Conservation (phyloP, 495 filamentous ascomycete genomes). For the Xylaria nigripes region DNA sequence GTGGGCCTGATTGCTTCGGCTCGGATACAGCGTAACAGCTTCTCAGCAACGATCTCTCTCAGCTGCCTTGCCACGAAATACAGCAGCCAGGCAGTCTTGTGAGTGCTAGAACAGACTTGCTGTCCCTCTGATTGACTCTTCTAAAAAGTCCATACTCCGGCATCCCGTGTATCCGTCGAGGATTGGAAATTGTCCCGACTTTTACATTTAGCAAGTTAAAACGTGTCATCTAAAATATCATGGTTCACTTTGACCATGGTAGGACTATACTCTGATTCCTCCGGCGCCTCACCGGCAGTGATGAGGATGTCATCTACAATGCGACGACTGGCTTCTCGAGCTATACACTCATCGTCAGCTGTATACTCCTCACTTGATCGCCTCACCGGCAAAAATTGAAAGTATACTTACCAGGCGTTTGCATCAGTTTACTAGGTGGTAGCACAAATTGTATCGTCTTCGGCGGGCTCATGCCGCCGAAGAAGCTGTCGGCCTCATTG, state of each 20-base stretch:
- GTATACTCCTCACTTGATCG: not conserved
- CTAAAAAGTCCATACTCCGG: not conserved
- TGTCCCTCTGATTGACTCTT: not conserved
- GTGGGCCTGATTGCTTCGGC: not conserved
- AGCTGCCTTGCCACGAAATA: not conserved
- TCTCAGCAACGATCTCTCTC: not conserved
- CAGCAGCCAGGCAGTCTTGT: not conserved
- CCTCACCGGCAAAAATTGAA: constrained; percentile 1
- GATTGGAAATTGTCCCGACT: too few relatives aligned
- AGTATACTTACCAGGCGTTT: constrained; percentile 69
- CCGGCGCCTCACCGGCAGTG: constrained; percentile 67
- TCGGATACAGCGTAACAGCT: not conserved
- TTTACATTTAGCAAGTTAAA: constrained; percentile 32
- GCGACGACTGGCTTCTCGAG: constrained; percentile 79
- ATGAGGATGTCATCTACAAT: constrained; percentile 87
- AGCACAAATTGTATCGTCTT: constrained; percentile 97
- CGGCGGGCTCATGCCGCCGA: constrained; percentile 72
- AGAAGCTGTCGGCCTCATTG: constrained; percentile 47
- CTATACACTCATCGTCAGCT: constrained; percentile 31
- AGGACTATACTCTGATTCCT: constrained; percentile 58
- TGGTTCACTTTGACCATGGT: constrained; percentile 64
- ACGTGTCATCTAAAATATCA: constrained; percentile 61
- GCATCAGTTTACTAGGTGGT: constrained; percentile 75
- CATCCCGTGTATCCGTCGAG: not conserved
- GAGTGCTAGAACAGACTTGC: not conserved